Base-by-base conservation (phyloP, 768 basidiomycete genomes). In the Coprinellus aureogranulatus region DNA sequence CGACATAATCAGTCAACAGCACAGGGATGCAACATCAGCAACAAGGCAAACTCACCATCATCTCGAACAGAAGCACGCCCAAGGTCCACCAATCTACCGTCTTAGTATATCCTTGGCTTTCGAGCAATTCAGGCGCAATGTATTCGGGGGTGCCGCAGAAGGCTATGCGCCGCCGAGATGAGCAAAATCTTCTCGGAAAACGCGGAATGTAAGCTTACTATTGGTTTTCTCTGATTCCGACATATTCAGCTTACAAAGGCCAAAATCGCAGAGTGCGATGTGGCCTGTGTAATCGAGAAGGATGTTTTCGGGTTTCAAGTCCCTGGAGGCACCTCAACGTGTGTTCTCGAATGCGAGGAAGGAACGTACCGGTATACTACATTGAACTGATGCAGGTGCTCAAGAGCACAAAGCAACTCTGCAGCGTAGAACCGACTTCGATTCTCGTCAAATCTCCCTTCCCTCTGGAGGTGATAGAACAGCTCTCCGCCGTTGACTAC, bases 21-120 rank as follows among this genome's bases (percentile, higher is more conserved):
- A n/a, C n/a, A n/a, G n/a, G n/a, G n/a, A n/a, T n/a, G n/a, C n/a
- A n/a, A n/a, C n/a, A n/a, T n/a, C n/a, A n/a, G n/a, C n/a, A n/a
- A n/a, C n/a, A n/a, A n/a, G n/a, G 6, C 40, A 27, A 39, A 52
- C 26, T 31, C 49, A 87, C 90, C 90, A 92, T 92, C 90, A 98
- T 96, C 75, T 99, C 96, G 67, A 93, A 98, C 44, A 98, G 80
- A 53, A 99, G 81, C 20, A 98, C 95, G 34, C 96, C 97, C 3
- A 98, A 79, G 0, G 96, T 98, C 96, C 92, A 95, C 96, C 96
- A 99, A 67, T 99, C 96, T 16, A 99, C 97, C 0, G 96, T 97
- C 68, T 95, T 95, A 3, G 94, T 96, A 74, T 99, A 98, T 1
- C 97, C 96, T 66, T 93, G 90, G 60, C 91, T 97, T 69, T 95